Evolutionary conservation across 2,329 filamentous ascomycete genomes (phyloP), one percentile per base, ranked within the genome.

Genomic region (Hymenoscyphus scutula): DNA sequence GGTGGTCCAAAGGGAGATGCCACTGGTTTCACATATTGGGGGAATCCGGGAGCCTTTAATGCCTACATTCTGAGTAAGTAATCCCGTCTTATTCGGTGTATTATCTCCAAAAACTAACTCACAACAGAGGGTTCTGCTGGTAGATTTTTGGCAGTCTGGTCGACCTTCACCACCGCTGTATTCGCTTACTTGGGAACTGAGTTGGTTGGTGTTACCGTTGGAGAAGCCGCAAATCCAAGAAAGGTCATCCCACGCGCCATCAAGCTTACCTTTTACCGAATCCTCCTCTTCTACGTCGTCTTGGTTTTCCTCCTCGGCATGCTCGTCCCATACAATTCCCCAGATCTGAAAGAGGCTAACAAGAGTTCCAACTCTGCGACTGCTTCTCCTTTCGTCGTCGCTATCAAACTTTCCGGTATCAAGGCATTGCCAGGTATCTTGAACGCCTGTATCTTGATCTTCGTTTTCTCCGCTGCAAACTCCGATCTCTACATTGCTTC

Each of bases 381-480:
- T 62, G 82, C 82, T 3, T 84, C 82, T 27, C 73, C 82, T 57
- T 78, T 78, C 66, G 78, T 81, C 15, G 73, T 81, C 25, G 88
- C 88, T 34, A 91, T 91, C 76, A 81, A 86, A 72, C 79, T 83
- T 25, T 81, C 88, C 5, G 81, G 84, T 11, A 91, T 93, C 68
- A 76, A 77, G 1, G 82, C 80, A 1, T 80, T 91, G 1, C 84
- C 88, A 68, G 84, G 83, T 64, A 80, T 89, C 68, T 87, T 90
- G 77, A 90, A 91, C 71, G 87, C 81, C 37, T 85, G 84, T 23
- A 84, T 90, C 68, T 77, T 90, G 58, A 86, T 88, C 17, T 88
- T 85, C 5, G 88, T 87, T 1, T 85, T 83, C 80, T 85, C 83
- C 1, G 84, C 84, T 6, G 83, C 81, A 29, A 86, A 85, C 70